These are phyloP conservation scores for Stygiomarasmius scandens DNA, from an alignment of 1,284 basidiomycete genomes.

Conservation along the genomic window DNA sequence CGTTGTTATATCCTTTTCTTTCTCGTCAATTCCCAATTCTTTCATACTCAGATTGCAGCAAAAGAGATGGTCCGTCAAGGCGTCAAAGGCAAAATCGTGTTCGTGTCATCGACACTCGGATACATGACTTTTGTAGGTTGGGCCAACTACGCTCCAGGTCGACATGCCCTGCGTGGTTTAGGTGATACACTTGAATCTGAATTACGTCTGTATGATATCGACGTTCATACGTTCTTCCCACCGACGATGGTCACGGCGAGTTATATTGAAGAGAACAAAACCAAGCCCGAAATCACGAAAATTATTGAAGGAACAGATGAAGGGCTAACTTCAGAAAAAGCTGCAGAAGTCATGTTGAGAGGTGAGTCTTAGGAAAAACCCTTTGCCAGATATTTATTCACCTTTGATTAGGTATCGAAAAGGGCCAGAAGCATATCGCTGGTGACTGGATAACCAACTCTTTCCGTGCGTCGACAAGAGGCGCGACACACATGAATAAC, in stretches of 20 bases:
- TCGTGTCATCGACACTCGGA: slow-evolving; percentile 83
- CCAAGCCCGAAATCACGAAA: slow-evolving; percentile 64
- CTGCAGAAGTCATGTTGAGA: slow-evolving; percentile 50
- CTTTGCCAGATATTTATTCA: no score
- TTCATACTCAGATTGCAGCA: slow-evolving; percentile 56
- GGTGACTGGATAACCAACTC: slow-evolving; percentile 70
- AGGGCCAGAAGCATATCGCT: slow-evolving; percentile 78
- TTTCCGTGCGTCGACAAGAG: slow-evolving; percentile 72
- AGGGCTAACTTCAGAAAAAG: slow-evolving; percentile 51
- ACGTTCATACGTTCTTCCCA: slow-evolving; percentile 58
- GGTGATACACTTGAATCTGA: slow-evolving; percentile 69
- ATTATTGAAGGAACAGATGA: slow-evolving; percentile 68
- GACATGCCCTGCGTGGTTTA: slow-evolving; percentile 86
- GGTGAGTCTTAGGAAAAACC: slow-evolving; percentile 46
- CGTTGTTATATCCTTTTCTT: slow-evolving; percentile 25
- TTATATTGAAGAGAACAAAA: slow-evolving; percentile 61
- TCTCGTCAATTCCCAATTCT: not conserved
- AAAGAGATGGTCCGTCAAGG: slow-evolving; percentile 69
- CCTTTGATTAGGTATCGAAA: slow-evolving; percentile 60
- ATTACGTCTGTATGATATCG: slow-evolving; percentile 60
- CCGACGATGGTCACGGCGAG: slow-evolving; percentile 68
- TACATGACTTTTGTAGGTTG: slow-evolving; percentile 87
- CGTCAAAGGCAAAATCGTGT: slow-evolving; percentile 69
- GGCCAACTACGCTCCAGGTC: slow-evolving; percentile 84
- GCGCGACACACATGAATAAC: slow-evolving; percentile 68